These are phyloP conservation scores for Blastomyces emzantsi DNA, from an alignment of 2,329 filamentous ascomycete genomes.

Conservation along the genomic window DNA sequence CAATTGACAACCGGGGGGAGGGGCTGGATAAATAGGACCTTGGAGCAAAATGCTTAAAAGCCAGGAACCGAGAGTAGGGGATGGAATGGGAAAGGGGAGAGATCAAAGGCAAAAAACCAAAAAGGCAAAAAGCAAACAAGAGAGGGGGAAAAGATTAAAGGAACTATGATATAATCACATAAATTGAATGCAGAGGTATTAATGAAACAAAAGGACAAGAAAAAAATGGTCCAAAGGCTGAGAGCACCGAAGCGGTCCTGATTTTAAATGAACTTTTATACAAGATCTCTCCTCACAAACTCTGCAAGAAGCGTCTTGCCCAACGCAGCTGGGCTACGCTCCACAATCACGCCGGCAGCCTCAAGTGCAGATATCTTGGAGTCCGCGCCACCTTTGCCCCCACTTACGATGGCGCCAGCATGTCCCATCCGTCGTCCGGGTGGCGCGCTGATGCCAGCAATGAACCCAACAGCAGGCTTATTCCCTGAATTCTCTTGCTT, in stretches of 20 bases:
- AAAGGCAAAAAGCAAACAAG: neutral
- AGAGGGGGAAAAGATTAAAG: neutral
- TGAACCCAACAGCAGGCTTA: conserved; percentile 97
- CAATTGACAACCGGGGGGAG: neutral
- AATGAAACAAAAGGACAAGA: neutral
- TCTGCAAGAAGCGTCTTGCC: conserved; percentile 91
- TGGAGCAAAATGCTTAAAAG: neutral
- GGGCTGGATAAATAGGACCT: neutral
- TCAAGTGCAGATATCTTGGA: conserved; percentile 96
- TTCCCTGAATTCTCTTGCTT: conserved; percentile 82
- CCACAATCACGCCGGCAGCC: conserved; percentile 87
- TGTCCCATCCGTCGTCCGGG: conserved; percentile 97
- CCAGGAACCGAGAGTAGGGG: neutral
- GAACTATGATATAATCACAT: neutral
- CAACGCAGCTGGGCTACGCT: conserved; percentile 83
- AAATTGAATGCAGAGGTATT: neutral
- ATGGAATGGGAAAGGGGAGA: neutral
- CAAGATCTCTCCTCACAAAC: conserved; percentile 91
- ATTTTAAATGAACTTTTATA: conserved; percentile 43
- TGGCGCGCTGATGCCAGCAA: conserved; percentile 94
- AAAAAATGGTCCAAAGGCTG: neutral
- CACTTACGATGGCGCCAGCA: conserved; percentile 95
- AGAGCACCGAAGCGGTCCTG: neutral
- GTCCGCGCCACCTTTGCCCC: conserved; percentile 95
- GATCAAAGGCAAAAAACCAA: neutral